These are phyloP conservation scores for Coemansia sp. DNA, from an alignment of 192 early-diverging fungal genomes.

Conservation along the genomic window DNA sequence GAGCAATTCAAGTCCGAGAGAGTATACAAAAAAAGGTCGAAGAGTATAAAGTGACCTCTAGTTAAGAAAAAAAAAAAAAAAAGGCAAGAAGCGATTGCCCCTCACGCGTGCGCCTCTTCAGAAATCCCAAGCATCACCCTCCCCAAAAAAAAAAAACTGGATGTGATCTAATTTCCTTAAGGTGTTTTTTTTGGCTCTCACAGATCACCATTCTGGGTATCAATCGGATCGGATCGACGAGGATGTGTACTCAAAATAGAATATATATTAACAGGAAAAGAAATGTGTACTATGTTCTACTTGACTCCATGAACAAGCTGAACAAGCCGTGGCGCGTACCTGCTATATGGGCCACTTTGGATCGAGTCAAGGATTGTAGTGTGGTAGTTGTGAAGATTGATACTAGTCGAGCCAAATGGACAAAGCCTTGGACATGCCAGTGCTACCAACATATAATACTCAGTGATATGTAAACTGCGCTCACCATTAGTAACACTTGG, in stretches of 20 bases:
- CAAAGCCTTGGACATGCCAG: background rate
- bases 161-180: background rate
- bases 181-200: too few relatives aligned
- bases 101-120: background rate
- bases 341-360: background rate
- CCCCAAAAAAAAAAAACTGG: background rate
- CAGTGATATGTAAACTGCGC: background rate
- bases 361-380: background rate
- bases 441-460: constrained; percentile 1
- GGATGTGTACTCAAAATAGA: background rate
- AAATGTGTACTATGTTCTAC: background rate
- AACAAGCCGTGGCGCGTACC: background rate
- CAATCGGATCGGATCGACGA: background rate
- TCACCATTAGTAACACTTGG: constrained; percentile 1
- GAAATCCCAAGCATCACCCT: background rate
- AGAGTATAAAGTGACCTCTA: background rate
- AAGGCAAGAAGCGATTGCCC: background rate
- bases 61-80: background rate
- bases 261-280: background rate
- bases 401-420: background rate
- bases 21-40: background rate
- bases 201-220: background rate
- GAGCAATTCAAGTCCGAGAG: background rate
- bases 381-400: constrained; percentile 5
- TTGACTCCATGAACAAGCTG: background rate